A percentile compares a stretch with the other conserved stretches of the same genome.
These are phyloP conservation scores for Hypoxylon lienhwacheense DNA, from an alignment of 495 filamentous ascomycete genomes.

Conservation along the genomic window DNA sequence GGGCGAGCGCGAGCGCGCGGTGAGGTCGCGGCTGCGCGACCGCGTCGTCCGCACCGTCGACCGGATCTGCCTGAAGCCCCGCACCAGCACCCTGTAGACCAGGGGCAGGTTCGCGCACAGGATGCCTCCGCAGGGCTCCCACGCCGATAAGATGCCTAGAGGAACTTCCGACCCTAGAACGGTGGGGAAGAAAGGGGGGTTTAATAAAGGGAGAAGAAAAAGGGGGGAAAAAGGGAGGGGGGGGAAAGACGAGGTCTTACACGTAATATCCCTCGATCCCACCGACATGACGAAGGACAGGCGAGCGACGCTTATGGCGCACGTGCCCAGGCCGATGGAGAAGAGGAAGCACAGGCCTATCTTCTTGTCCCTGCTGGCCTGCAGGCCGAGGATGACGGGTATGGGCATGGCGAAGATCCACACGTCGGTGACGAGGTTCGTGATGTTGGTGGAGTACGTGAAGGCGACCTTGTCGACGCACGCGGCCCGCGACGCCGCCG, in stretches of 20 bases:
- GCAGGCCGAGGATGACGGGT: conserved; percentile 39
- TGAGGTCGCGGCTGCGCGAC: conserved; percentile 3
- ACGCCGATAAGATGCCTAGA: conserved; percentile 46
- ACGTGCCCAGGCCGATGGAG: conserved; percentile 46
- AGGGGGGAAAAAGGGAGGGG: not conserved
- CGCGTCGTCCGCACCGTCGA: conserved; percentile 17
- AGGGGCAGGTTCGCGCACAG: conserved; percentile 50
- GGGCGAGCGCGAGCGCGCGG: conserved; percentile 3
- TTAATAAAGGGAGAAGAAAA: not conserved
- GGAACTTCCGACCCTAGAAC: conserved; percentile 43
- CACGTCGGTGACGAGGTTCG: conserved; percentile 42
- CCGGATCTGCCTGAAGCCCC: conserved; percentile 16
- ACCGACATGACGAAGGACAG: conserved; percentile 45
- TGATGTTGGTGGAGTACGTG: conserved; percentile 44
- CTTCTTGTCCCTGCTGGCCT: conserved; percentile 39
- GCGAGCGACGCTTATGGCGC: conserved; percentile 44
- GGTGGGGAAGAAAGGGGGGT: not conserved
- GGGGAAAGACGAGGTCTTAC: conserved; percentile 22
- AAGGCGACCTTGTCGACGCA: conserved; percentile 42
- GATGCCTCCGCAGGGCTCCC: conserved; percentile 50
- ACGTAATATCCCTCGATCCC: conserved; percentile 47
- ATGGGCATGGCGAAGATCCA: conserved; percentile 47
- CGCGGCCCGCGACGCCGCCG: conserved; percentile 26
- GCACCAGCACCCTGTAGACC: conserved; percentile 28
- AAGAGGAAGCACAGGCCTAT: conserved; percentile 47